Base-by-base conservation (phyloP, 2,329 filamentous ascomycete species). In the Neofusicoccum laricinum region DNA sequence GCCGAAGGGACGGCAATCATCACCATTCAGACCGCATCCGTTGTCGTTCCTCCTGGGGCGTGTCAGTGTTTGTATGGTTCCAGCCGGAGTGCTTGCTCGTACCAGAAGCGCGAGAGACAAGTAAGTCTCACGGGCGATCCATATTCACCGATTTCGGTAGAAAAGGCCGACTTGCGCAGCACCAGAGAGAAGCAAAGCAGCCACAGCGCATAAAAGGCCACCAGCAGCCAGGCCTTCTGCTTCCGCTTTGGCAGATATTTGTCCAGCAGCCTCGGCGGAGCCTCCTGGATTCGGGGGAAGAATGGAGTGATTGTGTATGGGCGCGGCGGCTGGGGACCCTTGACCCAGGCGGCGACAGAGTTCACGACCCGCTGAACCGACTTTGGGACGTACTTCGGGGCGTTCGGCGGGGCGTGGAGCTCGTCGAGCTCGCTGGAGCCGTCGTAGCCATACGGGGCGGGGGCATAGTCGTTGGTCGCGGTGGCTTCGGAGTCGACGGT, bases 1-100 rank as follows among this genome's bases (percentile, higher is more conserved):
- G 65, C 84, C 85, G 71, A 95, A 95, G 0, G 91, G 91, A 8
- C 90, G 86, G 71, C 91, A 95, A 59, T 86, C 81, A 66, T 87
- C 86, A 6, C 91, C 91, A 68, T 94, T 87, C 14, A 94, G 71
- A 0, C 90, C 91, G 73, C 91, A 95, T 12, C 79, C 79, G 71
- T 93, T 93, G 38, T 87, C 88, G 41, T 86, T 80, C 46, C 72
- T 76, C 81, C 73, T 75, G 49, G n/a, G 10, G 4, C 32, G 40
- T 11, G 38, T 41, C 7, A 61, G 45, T 21, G 7, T 38, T 6
- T 38, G 12, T 14, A 6, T 8, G 8, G 2, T 38, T 2, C 36
- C 36, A 38, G 8, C 43, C 43, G 4, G 15, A 2, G n/a, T 17
- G 43, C 4, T 3, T 15, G 7, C 3, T 50, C 71, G 12, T 80